Evolutionary conservation across 2,329 filamentous ascomycete genomes (phyloP), one percentile per base, ranked within the genome.

Genomic region (Pyrenophora seminiperda): DNA sequence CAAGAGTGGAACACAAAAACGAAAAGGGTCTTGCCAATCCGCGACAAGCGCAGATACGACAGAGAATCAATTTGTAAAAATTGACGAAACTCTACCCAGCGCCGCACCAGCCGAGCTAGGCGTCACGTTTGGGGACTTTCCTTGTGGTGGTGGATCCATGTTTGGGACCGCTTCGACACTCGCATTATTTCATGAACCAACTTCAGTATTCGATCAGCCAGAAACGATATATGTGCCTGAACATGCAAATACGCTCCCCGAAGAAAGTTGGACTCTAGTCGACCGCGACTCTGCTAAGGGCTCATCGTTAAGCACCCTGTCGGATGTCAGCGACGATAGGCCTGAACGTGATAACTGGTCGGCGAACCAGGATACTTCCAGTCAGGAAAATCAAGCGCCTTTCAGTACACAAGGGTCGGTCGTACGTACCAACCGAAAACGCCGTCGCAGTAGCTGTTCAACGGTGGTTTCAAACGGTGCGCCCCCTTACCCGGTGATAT

Each of bases 51-150:
- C 15, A 15, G 20, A 32, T 9, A 18, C 20, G 14, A 39, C 17
- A 43, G 33, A 48, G 9, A n/a, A 15, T 24, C 24, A 11, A 13
- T 15, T 11, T n/a, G n/a, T 41, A 13, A 47, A 31, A 17, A 44
- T 36, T 27, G 50, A 46, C 19, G 40, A 24, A 5, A 47, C 50
- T 11, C 24, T 50, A 15, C 15, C 56, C 29, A 43, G 36, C 14
- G 34, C 24, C 13, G 53, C 46, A 34, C 55, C 56, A 20, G 30
- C 47, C n/a, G 60, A 63, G 10, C 29, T 65, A n/a, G 63, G 59
- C 4, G 30, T 68, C 1, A 68, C 61, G 0, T 70, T 70, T 38
- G 66, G 54, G 7, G 66, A 68, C 41, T 68, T 70, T 34, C 59
- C 68, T 6, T 56, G 58, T 22, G 57, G 56, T 3, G 51, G 58